Conservation (phyloP, 1,139 yeast species). For the Yamadazyma siamensis region DNA sequence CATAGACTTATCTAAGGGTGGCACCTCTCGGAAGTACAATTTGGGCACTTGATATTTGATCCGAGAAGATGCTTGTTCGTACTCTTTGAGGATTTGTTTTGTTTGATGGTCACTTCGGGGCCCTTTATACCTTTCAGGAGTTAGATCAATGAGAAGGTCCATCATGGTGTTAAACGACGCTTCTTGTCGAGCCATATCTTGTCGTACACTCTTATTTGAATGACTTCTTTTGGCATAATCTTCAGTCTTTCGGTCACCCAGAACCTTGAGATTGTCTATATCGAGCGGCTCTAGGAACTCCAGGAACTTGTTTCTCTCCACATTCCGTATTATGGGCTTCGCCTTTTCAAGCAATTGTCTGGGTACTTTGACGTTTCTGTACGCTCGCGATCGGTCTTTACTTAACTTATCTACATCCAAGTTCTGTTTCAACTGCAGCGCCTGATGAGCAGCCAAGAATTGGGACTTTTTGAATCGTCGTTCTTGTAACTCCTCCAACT, state of each 20-base stretch:
- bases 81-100: constrained; percentile 6
- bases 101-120: constrained; percentile 7
- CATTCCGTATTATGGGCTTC: constrained; percentile 9
- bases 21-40: constrained; percentile 30
- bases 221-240: constrained; percentile 15
- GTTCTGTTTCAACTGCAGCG: no score
- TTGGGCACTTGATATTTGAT: constrained; percentile 17
- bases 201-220: constrained; percentile 10
- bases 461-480: constrained; percentile 2
- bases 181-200: constrained; percentile 26
- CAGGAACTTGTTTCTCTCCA: constrained; percentile 26
- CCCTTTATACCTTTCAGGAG: constrained; percentile 23
- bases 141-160: constrained; percentile 26
- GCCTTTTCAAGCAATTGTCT: constrained; percentile 11
- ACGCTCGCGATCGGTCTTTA: constrained; percentile 2
- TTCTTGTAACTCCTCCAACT: constrained; percentile 9
- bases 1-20: constrained; percentile 29
- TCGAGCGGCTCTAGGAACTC: constrained; percentile 36
- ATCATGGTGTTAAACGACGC: constrained; percentile 29
- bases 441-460: no score
- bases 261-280: constrained; percentile 33
- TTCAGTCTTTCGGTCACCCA: constrained; percentile 21
- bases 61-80: constrained; percentile 4
- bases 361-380: constrained; percentile 9
- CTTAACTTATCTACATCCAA: not conserved